Base-by-base conservation (phyloP, 441 rosid genomes). In the Capsella rubella region DNA sequence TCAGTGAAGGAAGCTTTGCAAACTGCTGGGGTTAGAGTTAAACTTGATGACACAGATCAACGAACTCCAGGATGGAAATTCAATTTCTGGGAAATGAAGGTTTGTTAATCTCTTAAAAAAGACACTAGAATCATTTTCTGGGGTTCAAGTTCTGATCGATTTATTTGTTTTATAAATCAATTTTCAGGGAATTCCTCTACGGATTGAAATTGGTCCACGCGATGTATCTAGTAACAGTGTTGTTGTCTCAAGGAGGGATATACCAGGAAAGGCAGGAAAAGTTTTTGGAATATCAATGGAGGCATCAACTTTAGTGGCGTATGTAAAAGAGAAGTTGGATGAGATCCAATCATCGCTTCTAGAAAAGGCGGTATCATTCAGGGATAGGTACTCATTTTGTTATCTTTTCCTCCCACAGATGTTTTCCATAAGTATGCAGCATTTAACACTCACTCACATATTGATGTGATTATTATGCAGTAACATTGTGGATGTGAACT, bases 41-140 rank as follows among this genome's bases (percentile, higher is more conserved):
- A 92, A 79, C 91, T 95, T 13, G 97, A 90, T 79, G 96, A 89
- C 67, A 79, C 87, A 25, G 96, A 93, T 14, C 96, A 89, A 69
- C 82, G 84, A 78, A 90, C 96, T 35, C 91, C 93, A 2, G 96
- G 97, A 9, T 95, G 99, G 98, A 95, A 92, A 82, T 87, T 90
- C 87, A 89, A 92, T 82, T 89, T 90, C 82, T 90, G 99, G 98
- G 98, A 88, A 82, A 89, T 95, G 98, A 95, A 92, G 95, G 96
- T 92, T 53, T 8, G 37, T 15, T n/a, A 46, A 27, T 59, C 54
- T 61, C 45, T 27, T 37, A 12, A 5, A 49, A 46, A 14, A 9
- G 16, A 56, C 18, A 47, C 10, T 28, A 25, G 1, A 31, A 53
- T 53, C 25, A 45, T 18, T 12, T 32, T 43, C 58, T 13, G 15